These are phyloP conservation scores for Ceratocystis destructans DNA, from an alignment of 2,329 filamentous ascomycete species.

Conservation along the genomic window DNA sequence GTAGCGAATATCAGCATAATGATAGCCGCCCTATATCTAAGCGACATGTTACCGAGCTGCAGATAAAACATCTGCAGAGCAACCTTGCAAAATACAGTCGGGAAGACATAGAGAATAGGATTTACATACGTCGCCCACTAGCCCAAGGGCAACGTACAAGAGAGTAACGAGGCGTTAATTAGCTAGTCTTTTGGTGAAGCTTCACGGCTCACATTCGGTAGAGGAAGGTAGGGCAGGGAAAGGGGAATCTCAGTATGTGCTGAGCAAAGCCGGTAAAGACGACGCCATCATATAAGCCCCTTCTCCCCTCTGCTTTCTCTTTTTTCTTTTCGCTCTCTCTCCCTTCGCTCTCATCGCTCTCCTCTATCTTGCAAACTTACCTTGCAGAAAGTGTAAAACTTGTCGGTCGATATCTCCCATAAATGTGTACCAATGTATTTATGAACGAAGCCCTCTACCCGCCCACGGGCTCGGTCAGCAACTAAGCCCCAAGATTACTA, in stretches of 20 bases:
- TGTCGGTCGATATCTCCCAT: neutral
- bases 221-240: neutral
- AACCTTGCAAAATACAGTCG: constrained; percentile 11
- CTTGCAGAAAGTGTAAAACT: neutral
- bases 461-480: neutral
- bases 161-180: neutral
- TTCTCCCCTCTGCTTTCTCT: neutral
- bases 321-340: no score
- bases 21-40: neutral
- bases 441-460: neutral
- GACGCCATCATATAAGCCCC: no score
- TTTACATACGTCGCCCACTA: constrained; percentile 3
- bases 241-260: neutral
- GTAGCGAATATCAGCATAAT: neutral
- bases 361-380: neutral
- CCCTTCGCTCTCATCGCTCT: no score
- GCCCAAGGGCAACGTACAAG: neutral
- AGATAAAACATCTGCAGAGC: neutral
- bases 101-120: neutral
- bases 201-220: neutral
- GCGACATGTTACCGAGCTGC: neutral
- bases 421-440: neutral
- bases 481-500: neutral
- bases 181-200: neutral
- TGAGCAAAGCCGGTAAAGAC: neutral